Evolutionary conservation across 2,329 filamentous ascomycete species (phyloP).

Genomic region (Orbilia javanica): DNA sequence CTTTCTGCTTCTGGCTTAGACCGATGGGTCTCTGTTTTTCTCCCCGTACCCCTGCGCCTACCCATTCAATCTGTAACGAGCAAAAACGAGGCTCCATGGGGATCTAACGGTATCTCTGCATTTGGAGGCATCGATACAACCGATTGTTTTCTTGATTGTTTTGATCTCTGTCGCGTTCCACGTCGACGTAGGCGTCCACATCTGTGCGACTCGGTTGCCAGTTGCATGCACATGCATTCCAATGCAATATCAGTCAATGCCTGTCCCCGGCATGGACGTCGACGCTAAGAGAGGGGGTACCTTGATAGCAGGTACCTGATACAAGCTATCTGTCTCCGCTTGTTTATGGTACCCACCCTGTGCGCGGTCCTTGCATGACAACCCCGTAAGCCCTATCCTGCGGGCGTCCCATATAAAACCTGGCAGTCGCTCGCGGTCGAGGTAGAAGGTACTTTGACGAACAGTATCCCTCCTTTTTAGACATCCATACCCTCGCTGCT

Average conservation of each 20-base stretch:
- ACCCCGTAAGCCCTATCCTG: constrained; percentile 10
- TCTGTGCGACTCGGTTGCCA: constrained; percentile 34
- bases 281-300: constrained; percentile 24
- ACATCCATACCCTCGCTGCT: constrained; percentile 25
- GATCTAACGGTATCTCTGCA: constrained; percentile 20
- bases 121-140: constrained; percentile 6
- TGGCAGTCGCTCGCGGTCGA: constrained; percentile 38
- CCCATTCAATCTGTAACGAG: constrained; percentile 57
- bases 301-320: constrained; percentile 52
- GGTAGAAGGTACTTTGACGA: constrained; percentile 38
- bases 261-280: constrained; percentile 20
- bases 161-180: constrained; percentile 39
- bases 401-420: constrained; percentile 26
- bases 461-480: constrained; percentile 36
- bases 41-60: constrained; percentile 47
- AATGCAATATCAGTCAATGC: constrained; percentile 2
- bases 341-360: constrained; percentile 27
- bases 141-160: constrained; percentile 27
- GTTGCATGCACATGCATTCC: constrained; percentile 19
- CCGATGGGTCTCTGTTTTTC: constrained; percentile 22
- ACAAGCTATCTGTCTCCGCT: constrained; percentile 35
- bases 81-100: constrained; percentile 17
- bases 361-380: constrained; percentile 24
- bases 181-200: not conserved
- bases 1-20: constrained; percentile 49